Evolutionary conservation across 129 eudicot species (phyloP).

Genomic region (Ambrosia artemisiifolia): DNA sequence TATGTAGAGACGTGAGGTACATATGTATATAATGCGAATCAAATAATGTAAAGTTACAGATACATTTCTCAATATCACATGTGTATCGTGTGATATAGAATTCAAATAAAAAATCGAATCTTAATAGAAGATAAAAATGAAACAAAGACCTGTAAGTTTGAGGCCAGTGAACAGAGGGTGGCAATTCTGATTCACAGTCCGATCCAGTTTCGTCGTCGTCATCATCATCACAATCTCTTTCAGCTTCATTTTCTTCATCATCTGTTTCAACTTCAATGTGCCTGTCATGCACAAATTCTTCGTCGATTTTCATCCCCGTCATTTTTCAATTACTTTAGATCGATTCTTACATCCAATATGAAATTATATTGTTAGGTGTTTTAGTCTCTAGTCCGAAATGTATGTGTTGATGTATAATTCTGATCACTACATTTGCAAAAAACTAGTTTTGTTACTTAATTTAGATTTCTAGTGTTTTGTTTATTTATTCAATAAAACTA

Average conservation of each 20-base stretch:
- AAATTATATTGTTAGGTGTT: not conserved
- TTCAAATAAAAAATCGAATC: no score
- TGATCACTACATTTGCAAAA: constrained; percentile 18
- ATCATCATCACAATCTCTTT: constrained; percentile 31
- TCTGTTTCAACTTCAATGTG: constrained; percentile 56
- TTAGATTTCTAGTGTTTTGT: no score
- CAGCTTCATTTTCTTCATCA: constrained; percentile 64
- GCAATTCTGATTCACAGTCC: constrained; percentile 17
- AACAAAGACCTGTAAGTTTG: constrained; percentile 52
- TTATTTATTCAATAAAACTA: no score
- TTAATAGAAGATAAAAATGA: no score
- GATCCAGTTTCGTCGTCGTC: constrained; percentile 40
- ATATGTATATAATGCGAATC: no score
- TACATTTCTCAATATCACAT: no score
- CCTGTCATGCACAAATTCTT: constrained; percentile 47
- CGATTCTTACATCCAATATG: not conserved
- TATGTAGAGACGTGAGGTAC: no score
- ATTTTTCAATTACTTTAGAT: not conserved
- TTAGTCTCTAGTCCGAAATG: not conserved
- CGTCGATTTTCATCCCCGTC: constrained; percentile 47
- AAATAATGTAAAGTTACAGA: no score
- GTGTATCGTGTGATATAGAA: no score
- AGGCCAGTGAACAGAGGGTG: constrained; percentile 42
- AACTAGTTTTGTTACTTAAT: no score
- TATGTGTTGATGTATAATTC: constrained; percentile 17